Conservation (phyloP, 2,329 filamentous ascomycete genomes). For the Sordariomycetes sp. region DNA sequence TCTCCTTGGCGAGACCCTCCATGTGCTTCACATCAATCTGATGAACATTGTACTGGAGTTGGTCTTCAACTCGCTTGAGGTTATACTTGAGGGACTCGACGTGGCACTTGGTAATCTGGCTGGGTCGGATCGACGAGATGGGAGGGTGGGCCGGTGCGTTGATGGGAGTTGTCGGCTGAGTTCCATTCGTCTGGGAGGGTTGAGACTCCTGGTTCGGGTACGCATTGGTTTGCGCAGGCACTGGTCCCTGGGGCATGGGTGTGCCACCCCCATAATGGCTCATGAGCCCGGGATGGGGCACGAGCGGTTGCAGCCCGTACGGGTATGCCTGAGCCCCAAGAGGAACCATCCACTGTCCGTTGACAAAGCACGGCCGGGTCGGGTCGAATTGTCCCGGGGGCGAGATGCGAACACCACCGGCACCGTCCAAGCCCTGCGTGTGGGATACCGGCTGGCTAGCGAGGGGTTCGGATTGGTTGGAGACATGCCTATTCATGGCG, state of each 20-base stretch:
- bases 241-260: not conserved
- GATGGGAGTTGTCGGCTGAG: not conserved
- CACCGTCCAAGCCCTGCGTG: slow-evolving; percentile 3
- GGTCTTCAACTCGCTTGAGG: slow-evolving; percentile 33
- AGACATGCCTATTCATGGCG: not conserved
- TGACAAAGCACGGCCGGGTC: slow-evolving; percentile 30
- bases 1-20: slow-evolving; percentile 26
- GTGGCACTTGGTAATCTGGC: slow-evolving; percentile 50
- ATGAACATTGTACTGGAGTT: slow-evolving; percentile 50
- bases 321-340: slow-evolving; percentile 10
- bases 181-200: not conserved
- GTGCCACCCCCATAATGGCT: not conserved
- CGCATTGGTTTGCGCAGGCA: not conserved
- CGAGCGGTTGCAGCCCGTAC: slow-evolving; percentile 16
- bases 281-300: not conserved
- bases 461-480: not conserved
- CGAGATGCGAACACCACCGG: slow-evolving; percentile 18
- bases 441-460: not conserved
- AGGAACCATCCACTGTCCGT: slow-evolving; percentile 32
- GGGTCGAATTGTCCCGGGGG: slow-evolving; percentile 35
- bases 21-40: slow-evolving; percentile 48
- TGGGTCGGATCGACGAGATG: slow-evolving; percentile 48
- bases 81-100: slow-evolving; percentile 42
- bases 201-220: not conserved
- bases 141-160: slow-evolving; percentile 25